Conservation (phyloP, 2,329 filamentous ascomycete species). For the Colletotrichum noveboracense region DNA sequence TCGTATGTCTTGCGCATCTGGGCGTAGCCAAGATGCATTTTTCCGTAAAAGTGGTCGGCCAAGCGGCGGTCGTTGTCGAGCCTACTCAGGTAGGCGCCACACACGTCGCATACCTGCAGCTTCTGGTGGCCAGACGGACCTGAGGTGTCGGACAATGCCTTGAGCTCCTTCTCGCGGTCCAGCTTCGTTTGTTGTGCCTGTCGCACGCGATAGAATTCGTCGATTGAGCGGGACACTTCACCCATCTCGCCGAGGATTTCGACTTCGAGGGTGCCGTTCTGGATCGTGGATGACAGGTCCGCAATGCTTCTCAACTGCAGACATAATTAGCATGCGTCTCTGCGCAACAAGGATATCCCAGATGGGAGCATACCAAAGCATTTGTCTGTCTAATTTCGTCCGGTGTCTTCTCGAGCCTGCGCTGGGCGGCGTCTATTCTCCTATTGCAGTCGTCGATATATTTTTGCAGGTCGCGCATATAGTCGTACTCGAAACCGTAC, state of each 20-base stretch:
- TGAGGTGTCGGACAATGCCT: slow-evolving; percentile 87
- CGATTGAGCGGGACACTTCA: slow-evolving; percentile 80
- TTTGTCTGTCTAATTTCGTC: slow-evolving; percentile 98
- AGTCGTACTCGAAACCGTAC: slow-evolving; percentile 95
- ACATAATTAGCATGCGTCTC: slow-evolving; percentile 32
- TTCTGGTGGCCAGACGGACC: slow-evolving; percentile 97
- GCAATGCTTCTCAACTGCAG: slow-evolving; percentile 78
- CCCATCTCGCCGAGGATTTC: slow-evolving; percentile 83
- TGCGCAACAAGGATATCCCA: background rate
- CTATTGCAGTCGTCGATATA: slow-evolving; percentile 98
- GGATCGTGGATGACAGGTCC: slow-evolving; percentile 79
- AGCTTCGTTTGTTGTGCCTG: slow-evolving; percentile 81
- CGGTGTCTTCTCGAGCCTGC: slow-evolving; percentile 92
- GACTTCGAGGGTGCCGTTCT: slow-evolving; percentile 84
- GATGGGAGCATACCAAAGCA: slow-evolving; percentile 59
- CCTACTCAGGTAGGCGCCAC: slow-evolving; percentile 89
- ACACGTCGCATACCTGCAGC: slow-evolving; percentile 97
- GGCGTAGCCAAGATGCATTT: slow-evolving; percentile 98
- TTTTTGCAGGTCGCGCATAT: slow-evolving; percentile 93
- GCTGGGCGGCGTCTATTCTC: slow-evolving; percentile 88
- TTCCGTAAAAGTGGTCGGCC: slow-evolving; percentile 98
- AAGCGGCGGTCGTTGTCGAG: slow-evolving; percentile 93
- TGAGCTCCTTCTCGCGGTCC: slow-evolving; percentile 86
- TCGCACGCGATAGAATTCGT: slow-evolving; percentile 86
- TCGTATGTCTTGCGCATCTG: slow-evolving; percentile 97